phyloP scores from a whole-genome alignment of 345 rosid species.

The Populus euphratica region DNA sequence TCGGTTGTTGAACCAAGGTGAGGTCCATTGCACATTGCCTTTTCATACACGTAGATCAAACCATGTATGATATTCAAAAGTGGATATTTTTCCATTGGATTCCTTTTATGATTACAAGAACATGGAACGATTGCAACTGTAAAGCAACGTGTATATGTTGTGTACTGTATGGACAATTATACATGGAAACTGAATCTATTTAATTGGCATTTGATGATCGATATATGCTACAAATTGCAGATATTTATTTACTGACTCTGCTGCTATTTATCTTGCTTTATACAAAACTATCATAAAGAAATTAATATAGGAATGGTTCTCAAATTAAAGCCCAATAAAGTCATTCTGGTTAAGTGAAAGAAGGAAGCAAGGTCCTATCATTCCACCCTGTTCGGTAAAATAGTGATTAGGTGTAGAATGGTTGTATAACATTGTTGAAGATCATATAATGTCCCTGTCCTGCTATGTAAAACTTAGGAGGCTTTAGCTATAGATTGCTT shows the following conservation, averaged over 20 bases:
- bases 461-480: background rate
- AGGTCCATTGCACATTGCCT: conserved; percentile 17
- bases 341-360: background rate
- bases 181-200: background rate
- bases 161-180: background rate
- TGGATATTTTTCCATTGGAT: background rate
- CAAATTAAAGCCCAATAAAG: background rate
- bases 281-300: background rate
- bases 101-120: background rate
- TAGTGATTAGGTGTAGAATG: background rate
- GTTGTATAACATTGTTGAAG: background rate
- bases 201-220: background rate
- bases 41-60: background rate
- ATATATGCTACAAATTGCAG: background rate
- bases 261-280: background rate
- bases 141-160: background rate
- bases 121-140: too few relatives aligned
- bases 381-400: background rate
- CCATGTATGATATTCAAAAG: background rate
- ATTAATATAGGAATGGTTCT: background rate
- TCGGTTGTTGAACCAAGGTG: conserved; percentile 76
- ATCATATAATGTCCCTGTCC: background rate
- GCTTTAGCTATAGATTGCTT: background rate
- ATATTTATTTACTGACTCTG: background rate
- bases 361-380: background rate